A percentile compares a stretch with the other conserved stretches of the same genome.
phyloP scores from a whole-genome alignment of 371 early-diverging fungal genomes.

The Mucor indicus region DNA sequence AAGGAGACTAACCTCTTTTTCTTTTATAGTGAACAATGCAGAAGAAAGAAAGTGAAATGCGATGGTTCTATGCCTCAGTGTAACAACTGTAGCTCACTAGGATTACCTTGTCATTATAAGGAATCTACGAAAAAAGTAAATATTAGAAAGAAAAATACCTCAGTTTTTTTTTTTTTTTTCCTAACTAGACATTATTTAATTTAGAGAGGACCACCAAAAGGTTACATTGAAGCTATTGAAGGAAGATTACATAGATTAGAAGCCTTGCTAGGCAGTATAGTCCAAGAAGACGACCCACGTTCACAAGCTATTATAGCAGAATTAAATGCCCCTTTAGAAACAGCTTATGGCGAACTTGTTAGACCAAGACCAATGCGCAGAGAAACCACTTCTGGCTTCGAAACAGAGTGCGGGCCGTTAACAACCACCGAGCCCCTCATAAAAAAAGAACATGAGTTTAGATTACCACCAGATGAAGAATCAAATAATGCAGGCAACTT shows the following conservation, averaged over 20 bases:
- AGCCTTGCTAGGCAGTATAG: slow-evolving; percentile 56
- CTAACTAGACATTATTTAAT: not conserved
- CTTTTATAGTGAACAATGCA: slow-evolving; percentile 47
- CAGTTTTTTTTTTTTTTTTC: no score
- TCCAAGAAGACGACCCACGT: slow-evolving; percentile 57
- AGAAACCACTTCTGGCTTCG: slow-evolving; percentile 18
- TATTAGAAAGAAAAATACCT: not conserved
- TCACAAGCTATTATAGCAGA: slow-evolving; percentile 55
- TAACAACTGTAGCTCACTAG: slow-evolving; percentile 30
- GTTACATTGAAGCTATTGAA: slow-evolving; percentile 75
- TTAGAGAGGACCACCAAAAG: slow-evolving; percentile 68
- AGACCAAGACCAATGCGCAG: slow-evolving; percentile 29
- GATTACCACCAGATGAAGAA: not conserved
- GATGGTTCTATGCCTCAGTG: slow-evolving; percentile 53
- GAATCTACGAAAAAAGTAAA: slow-evolving; percentile 42
- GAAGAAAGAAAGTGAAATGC: slow-evolving; percentile 65
- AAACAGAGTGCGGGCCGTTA: slow-evolving; percentile 13
- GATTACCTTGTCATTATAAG: slow-evolving; percentile 35
- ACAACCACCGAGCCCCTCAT: slow-evolving; percentile 7
- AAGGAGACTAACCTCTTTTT: no score
- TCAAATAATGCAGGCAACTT: slow-evolving; percentile 14
- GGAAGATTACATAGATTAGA: slow-evolving; percentile 64
- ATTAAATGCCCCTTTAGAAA: slow-evolving; percentile 51
- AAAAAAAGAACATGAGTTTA: not conserved
- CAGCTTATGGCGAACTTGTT: slow-evolving; percentile 42